phyloP scores from a whole-genome alignment of 257 asterid species.

The Lantana camara region DNA sequence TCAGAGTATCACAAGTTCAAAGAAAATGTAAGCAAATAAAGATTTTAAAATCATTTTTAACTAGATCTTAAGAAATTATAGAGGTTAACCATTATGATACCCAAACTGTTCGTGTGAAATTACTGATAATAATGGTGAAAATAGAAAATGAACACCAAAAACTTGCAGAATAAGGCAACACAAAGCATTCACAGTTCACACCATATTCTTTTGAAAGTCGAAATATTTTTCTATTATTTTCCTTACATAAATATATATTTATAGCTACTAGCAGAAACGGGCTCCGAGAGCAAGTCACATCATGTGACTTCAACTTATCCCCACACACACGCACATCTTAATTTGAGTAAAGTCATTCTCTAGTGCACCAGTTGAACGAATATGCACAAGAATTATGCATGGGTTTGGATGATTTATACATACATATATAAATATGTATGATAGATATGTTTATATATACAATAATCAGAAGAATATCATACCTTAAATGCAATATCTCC shows the following conservation, averaged over 20 bases:
- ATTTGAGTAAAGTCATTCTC: not conserved
- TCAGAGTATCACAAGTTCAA: conserved; percentile 2
- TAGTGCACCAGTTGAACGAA: no score
- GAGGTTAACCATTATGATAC: not conserved
- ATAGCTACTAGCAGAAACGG: not conserved
- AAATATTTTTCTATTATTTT: not conserved
- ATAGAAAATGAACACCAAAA: not conserved
- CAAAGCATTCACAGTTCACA: not conserved
- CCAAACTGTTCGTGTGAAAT: not conserved
- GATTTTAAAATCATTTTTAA: conserved; percentile 9
- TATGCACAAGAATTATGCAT: no score
- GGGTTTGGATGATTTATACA: no score
- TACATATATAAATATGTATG: no score
- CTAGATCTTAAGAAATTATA: not conserved
- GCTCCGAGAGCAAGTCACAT: not conserved
- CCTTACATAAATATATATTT: not conserved
- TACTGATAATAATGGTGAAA: not conserved
- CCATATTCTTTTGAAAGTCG: not conserved
- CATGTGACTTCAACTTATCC: not conserved
- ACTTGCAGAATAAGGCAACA: not conserved
- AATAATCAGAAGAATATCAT: no score
- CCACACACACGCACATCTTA: not conserved
- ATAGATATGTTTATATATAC: no score
- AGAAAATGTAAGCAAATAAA: conserved; percentile 8
- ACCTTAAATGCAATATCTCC: conserved; percentile 98